Percentiles rank a stretch among this genome's conserved stretches.
These are phyloP conservation scores for Cicer judaicum DNA, from an alignment of 306 rosid species.

Conservation along the genomic window DNA sequence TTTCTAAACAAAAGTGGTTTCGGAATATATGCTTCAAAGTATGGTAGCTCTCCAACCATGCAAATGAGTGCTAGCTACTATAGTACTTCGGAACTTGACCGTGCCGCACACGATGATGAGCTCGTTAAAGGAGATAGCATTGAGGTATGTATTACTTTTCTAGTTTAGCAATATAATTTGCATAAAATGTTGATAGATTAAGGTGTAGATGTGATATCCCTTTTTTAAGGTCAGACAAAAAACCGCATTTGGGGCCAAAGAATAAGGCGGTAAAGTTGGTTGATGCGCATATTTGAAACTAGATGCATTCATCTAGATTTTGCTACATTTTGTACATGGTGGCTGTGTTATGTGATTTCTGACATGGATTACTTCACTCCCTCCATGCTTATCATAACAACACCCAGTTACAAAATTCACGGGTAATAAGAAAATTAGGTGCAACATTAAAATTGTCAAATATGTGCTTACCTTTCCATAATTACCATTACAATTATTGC, in stretches of 20 bases:
- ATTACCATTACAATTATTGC: too few relatives aligned
- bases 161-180: background rate
- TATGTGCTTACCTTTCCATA: too few relatives aligned
- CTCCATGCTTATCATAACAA: too few relatives aligned
- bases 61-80: constrained; percentile 91
- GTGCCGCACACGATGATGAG: constrained; percentile 72
- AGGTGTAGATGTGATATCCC: background rate
- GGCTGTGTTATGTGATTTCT: background rate
- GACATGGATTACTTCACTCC: too few relatives aligned
- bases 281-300: background rate
- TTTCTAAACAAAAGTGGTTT: constrained; percentile 68
- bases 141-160: constrained; percentile 58
- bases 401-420: too few relatives aligned
- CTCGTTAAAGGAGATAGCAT: constrained; percentile 80
- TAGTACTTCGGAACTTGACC: constrained; percentile 74
- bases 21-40: constrained; percentile 86
- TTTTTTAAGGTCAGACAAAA: background rate
- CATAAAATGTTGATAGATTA: background rate
- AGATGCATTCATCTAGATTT: background rate
- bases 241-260: background rate
- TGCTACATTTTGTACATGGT: constrained; percentile 7
- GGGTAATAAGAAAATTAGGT: too few relatives aligned
- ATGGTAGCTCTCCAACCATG: constrained; percentile 83
- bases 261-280: background rate
- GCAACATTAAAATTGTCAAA: too few relatives aligned